phyloP scores from a whole-genome alignment of 768 basidiomycete species.

The Strobilomyces dryophilus region DNA sequence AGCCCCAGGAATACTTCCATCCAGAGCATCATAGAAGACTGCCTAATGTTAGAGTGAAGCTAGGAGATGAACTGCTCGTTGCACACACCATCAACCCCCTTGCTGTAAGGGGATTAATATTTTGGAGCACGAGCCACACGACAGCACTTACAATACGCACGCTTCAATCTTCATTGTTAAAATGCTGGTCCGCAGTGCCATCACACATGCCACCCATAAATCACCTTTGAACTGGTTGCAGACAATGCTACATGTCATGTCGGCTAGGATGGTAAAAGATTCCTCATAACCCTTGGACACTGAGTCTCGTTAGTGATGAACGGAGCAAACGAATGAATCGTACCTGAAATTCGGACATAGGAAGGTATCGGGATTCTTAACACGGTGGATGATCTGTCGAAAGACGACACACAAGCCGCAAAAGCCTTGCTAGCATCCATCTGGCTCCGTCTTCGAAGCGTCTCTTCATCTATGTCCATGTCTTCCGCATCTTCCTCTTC shows the following conservation, averaged over 20 bases:
- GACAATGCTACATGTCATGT: background rate
- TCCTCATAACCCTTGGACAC: background rate
- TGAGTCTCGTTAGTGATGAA: background rate
- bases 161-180: constrained; percentile 2
- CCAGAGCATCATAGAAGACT: constrained; percentile 1
- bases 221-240: constrained; percentile 1
- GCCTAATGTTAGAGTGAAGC: background rate
- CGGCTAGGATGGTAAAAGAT: background rate
- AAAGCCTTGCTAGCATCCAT: background rate
- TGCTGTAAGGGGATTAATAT: background rate
- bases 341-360: background rate
- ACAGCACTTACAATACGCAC: background rate
- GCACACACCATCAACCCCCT: constrained; percentile 1
- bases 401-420: background rate
- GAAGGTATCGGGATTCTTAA: background rate
- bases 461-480: background rate
- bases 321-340: background rate
- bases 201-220: constrained; percentile 5
- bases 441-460: background rate
- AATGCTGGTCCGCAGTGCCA: constrained; percentile 1
- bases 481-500: background rate
- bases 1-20: background rate
- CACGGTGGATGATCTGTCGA: background rate
- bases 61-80: background rate
- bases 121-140: background rate